Conservation (phyloP, 345 rosid genomes). For the Odontarrhena argentea region DNA sequence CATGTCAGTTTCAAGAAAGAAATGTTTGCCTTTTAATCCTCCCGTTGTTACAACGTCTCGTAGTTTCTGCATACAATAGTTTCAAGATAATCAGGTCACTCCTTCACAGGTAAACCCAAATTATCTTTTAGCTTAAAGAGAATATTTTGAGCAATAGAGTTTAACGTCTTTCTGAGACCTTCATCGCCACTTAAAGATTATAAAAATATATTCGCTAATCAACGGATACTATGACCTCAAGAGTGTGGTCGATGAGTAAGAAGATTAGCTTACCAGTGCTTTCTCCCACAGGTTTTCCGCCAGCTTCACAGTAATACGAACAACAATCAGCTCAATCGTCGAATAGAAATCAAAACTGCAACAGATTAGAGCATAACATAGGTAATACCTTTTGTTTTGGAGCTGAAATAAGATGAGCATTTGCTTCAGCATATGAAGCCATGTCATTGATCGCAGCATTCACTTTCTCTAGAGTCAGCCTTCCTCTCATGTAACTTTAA, state of each 20-base stretch:
- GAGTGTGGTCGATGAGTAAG: constrained; percentile 20
- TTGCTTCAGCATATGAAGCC: constrained; percentile 82
- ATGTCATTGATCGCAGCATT: constrained; percentile 91
- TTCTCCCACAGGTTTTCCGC: constrained; percentile 89
- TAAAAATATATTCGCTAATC: background rate
- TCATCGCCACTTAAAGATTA: background rate
- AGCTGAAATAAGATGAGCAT: constrained; percentile 73
- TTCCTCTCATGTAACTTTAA: constrained; percentile 89
- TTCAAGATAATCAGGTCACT: background rate
- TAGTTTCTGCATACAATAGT: constrained; percentile 57
- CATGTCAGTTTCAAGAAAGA: constrained; percentile 85
- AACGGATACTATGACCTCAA: background rate
- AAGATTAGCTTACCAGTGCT: constrained; percentile 67
- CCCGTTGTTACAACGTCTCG: constrained; percentile 75
- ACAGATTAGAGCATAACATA: background rate
- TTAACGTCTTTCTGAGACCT: background rate
- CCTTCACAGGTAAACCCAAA: background rate
- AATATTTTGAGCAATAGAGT: too few species aligned
- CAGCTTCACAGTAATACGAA: constrained; percentile 51
- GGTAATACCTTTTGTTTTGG: constrained; percentile 79
- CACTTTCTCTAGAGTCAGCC: constrained; percentile 87
- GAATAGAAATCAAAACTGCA: constrained; percentile 5
- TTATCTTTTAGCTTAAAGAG: too few species aligned
- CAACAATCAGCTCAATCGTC: constrained; percentile 12
- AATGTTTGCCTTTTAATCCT: constrained; percentile 68